These are phyloP conservation scores for Rhizophora mangle DNA, from an alignment of 345 rosid species.

Conservation along the genomic window DNA sequence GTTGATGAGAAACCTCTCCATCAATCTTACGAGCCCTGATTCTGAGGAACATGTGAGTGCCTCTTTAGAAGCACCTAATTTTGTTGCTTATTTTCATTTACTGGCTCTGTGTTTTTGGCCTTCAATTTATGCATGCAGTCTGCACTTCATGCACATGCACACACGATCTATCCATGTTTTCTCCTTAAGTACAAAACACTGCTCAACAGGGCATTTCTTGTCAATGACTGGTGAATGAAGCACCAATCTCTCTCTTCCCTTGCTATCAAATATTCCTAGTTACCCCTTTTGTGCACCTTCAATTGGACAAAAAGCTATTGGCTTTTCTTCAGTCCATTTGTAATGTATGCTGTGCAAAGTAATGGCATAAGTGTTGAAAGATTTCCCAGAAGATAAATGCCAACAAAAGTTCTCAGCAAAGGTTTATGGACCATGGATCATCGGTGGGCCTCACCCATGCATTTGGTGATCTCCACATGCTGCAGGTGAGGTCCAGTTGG, in stretches of 20 bases:
- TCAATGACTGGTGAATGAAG: no score
- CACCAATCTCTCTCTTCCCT: no score
- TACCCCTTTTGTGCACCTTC: no score
- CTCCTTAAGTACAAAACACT: background rate
- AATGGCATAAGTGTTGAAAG: background rate
- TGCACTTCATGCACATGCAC: background rate
- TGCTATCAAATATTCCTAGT: no score
- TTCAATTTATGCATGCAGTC: background rate
- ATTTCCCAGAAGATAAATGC: background rate
- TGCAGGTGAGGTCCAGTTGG: conserved; percentile 3
- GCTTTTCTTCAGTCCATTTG: background rate
- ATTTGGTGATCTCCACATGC: conserved; percentile 2
- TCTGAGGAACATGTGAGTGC: conserved; percentile 88
- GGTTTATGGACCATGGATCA: background rate
- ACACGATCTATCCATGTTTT: background rate
- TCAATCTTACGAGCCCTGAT: conserved; percentile 81
- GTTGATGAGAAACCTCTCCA: conserved; percentile 91
- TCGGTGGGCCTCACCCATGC: background rate
- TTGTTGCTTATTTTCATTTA: background rate
- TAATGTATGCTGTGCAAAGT: background rate
- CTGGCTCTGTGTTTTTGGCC: background rate
- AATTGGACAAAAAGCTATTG: background rate
- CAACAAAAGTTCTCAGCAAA: background rate
- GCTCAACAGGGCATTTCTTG: background rate
- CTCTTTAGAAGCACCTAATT: conserved; percentile 13